Base-by-base conservation (phyloP, 1,284 basidiomycete genomes). In the Boletus semigastroideus region DNA sequence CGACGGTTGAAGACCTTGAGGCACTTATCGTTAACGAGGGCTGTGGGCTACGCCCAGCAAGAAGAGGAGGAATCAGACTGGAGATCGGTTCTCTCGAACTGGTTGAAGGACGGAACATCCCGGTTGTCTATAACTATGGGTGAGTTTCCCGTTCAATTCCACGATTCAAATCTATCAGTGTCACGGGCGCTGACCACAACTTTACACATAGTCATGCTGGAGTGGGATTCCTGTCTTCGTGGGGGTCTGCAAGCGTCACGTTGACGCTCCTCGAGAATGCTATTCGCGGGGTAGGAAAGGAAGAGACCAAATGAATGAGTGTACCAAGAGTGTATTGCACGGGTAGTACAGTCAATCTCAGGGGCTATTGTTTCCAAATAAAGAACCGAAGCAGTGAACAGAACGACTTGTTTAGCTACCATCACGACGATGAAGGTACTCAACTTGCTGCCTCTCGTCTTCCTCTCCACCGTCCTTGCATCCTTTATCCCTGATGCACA, bases 211-310 rank as follows among this genome's bases (percentile, higher is more conserved):
- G 78, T 34, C 79, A 80, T 59, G 79, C 79, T n/a, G 80, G 85
- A 5, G 78, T 79, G 54, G 87, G 88, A 5, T 90, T 81, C 61
- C 84, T 87, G 58, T 74, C 79, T n/a, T 87, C 84, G 0, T 90
- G 87, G 85, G 87, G 83, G 2, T 84, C 83, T 0, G 86, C 87
- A 2, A 71, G 72, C 25, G 72, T 78, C 14, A 84, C 79, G 0
- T 60, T 82, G 3, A 70, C 74, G n/a, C 63, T 90, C 14, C 66
- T 90, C 48, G 75, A 83, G 51, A 69, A 71, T 19, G 76, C 77
- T 1, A 54, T 77, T 41, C 16, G 22, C 4, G 43, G 33, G n/a
- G 16, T 19, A 6, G 25, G 25, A 9, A 38, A 13, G 1, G 27
- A 9, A 28, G 13, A 10, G 7, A 40, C 14, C 4, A 36, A 42